Conservation (phyloP, 306 rosid species). For the Sindora glabra region DNA sequence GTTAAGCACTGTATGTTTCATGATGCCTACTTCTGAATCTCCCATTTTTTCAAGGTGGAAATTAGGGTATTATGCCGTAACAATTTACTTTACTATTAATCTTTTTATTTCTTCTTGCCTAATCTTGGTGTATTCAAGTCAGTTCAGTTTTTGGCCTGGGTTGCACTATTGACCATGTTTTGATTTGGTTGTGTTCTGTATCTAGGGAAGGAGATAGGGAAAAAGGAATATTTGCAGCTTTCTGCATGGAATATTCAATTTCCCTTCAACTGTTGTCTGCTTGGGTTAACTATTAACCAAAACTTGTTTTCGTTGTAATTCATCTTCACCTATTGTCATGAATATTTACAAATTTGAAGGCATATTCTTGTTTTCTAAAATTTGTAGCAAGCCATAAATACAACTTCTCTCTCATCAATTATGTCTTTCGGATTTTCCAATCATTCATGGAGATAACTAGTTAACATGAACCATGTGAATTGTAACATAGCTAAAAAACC, state of each 20-base stretch:
- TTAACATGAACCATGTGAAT: too few species aligned
- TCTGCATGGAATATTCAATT: too few species aligned
- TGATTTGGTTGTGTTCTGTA: background rate
- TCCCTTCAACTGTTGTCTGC: background rate
- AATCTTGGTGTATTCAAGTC: background rate
- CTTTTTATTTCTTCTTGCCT: slow-evolving; percentile 3
- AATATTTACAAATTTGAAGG: too few species aligned
- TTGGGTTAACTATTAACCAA: background rate
- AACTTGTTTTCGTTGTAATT: background rate
- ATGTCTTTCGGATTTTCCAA: too few species aligned
- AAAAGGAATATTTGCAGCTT: too few species aligned
- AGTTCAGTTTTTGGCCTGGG: slow-evolving; percentile 4
- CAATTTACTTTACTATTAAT: background rate
- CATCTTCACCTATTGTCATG: background rate
- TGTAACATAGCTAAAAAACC: background rate
- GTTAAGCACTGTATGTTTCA: too few species aligned
- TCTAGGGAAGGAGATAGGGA: background rate
- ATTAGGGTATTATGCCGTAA: background rate
- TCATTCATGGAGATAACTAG: too few species aligned
- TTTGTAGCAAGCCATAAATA: background rate
- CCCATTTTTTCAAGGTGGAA: too few species aligned
- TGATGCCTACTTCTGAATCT: too few species aligned
- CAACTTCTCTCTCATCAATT: background rate
- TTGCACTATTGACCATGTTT: background rate
- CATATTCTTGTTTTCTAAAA: background rate